Base-by-base conservation (phyloP, 2,329 filamentous ascomycete species). In the Teratosphaeriaceae sp. region DNA sequence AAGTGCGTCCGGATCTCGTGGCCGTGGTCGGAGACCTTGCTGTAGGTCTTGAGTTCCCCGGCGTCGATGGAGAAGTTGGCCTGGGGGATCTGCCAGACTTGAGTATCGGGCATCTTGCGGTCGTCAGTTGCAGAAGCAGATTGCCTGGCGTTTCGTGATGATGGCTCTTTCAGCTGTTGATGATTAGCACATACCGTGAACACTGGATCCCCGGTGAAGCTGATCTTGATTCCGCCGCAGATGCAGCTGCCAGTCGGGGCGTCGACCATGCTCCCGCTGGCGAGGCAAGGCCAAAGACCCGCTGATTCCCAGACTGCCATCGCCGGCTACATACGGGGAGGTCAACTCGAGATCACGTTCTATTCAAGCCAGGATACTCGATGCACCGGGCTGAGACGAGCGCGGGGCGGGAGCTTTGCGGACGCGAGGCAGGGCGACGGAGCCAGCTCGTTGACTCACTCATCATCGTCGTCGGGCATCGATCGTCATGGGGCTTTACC, bases 111-210 rank as follows among this genome's bases (percentile, higher is more conserved):
- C 23, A 18, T 29, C 24, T 40, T 40, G 4, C 38, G 23, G 15
- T 22, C 23, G 16, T 31, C 38, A 21, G n/a, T 40, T 15, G 20
- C 38, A 30, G 16, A 30, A 31, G 26, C 38, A 40, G 9, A 40
- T 20, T 31, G 38, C 38, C 38, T 38, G 13, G n/a, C 9, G 11
- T 12, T 15, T 12, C 9, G 36, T 26, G 5, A 38, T 19, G 4
- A 20, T 7, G 7, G 15, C 9, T 7, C 9, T 9, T 9, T 11
- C 30, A 34, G 16, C 9, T 18, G 11, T 7, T 12, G 8, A 11
- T 5, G 9, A 13, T 23, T 7, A 13, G 35, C 15, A 7, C 18
- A 5, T 5, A 24, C 22, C 5, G 38, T 41, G 29, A 8, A 33
- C 2, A 16, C 8, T 13, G 38, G 38, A 12, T 34, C 38, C 5